These are phyloP conservation scores for Centella asiatica DNA, from an alignment of 129 eudicot genomes.

Conservation along the genomic window DNA sequence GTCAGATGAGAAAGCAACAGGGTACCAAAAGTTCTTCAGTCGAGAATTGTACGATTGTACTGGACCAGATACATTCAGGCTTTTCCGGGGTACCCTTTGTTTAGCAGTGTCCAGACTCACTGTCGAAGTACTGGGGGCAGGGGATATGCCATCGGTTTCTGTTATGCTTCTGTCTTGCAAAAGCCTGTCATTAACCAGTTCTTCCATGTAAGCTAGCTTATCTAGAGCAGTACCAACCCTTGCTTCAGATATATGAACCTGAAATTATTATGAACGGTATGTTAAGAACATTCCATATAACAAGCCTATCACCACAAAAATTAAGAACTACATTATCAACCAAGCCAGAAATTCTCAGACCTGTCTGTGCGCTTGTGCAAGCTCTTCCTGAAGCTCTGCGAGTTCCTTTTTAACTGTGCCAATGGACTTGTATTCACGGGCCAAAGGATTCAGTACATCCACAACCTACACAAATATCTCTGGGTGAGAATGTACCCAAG, in stretches of 20 bases:
- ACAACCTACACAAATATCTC: constrained; percentile 57
- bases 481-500: constrained; percentile 19
- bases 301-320: not conserved
- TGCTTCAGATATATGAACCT: constrained; percentile 97
- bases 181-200: constrained; percentile 81
- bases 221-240: constrained; percentile 80
- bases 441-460: constrained; percentile 90
- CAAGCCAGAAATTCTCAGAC: constrained; percentile 22
- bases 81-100: constrained; percentile 42
- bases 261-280: constrained; percentile 18
- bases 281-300: not conserved
- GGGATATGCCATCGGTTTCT: constrained; percentile 27
- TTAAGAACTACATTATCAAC: not conserved
- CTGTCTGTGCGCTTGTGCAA: constrained; percentile 86
- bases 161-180: constrained; percentile 53
- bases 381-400: constrained; percentile 83
- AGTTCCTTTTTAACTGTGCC: constrained; percentile 83
- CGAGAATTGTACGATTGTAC: constrained; percentile 58
- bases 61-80: constrained; percentile 86
- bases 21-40: constrained; percentile 90
- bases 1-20: constrained; percentile 83
- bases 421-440: constrained; percentile 93
- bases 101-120: constrained; percentile 30
- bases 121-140: constrained; percentile 49
- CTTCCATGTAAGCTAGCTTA: constrained; percentile 93